Percentiles rank a stretch among this genome's conserved stretches.
These are phyloP conservation scores for Porcisia deanei DNA, from an alignment of 208 protist genomes.

Conservation along the genomic window DNA sequence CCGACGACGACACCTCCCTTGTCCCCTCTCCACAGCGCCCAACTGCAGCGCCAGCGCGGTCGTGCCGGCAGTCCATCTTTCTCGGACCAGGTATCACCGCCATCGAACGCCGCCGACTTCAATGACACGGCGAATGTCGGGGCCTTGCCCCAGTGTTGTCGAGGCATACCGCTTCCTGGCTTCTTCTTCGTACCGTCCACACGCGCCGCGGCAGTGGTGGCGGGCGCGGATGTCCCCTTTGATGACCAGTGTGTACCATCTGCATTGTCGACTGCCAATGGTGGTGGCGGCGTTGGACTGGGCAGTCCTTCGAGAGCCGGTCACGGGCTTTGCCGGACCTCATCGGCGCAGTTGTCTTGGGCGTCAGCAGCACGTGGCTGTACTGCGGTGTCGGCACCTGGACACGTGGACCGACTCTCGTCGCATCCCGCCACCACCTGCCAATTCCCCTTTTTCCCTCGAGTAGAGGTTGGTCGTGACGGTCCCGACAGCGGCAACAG, in stretches of 20 bases:
- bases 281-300: not conserved
- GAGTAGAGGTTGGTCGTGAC: not conserved
- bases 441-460: not conserved
- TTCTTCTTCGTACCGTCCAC: constrained; percentile 27
- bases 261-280: not conserved
- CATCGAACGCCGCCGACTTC: not conserved
- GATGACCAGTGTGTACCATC: not conserved
- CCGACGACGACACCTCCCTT: not conserved
- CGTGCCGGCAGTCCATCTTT: not conserved
- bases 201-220: not conserved
- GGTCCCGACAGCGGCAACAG: not conserved
- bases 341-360: not conserved
- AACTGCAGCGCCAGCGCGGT: constrained; percentile 3
- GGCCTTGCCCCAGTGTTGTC: not conserved
- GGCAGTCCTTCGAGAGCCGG: not conserved
- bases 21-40: not conserved
- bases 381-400: not conserved
- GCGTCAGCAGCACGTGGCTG: not conserved
- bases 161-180: constrained; percentile 3
- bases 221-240: not conserved
- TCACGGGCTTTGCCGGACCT: no score
- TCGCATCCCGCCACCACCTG: constrained; percentile 8
- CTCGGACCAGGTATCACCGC: not conserved
- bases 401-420: not conserved
- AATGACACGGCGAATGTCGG: not conserved